These are phyloP conservation scores for Solanum chacoense DNA, from an alignment of 305 asterid species.

Conservation along the genomic window DNA sequence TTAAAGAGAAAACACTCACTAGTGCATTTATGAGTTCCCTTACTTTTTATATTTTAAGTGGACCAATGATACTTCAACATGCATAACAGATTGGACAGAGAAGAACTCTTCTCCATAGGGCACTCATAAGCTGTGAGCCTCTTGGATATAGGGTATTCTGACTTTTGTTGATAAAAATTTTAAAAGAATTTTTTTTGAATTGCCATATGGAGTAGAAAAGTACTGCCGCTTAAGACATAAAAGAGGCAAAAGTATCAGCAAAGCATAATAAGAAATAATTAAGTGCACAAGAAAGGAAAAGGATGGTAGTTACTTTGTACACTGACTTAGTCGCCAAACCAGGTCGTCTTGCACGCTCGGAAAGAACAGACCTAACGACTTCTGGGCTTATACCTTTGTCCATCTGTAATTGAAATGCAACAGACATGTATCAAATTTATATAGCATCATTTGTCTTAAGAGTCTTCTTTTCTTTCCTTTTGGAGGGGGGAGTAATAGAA, in stretches of 20 bases:
- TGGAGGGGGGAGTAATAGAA: background rate
- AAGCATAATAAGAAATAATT: background rate
- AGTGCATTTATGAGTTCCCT: background rate
- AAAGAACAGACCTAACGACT: conserved; percentile 78
- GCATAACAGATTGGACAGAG: background rate
- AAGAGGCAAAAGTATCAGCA: background rate
- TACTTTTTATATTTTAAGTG: background rate
- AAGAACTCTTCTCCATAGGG: background rate
- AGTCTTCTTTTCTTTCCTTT: background rate
- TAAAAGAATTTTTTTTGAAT: background rate
- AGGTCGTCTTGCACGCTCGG: conserved; percentile 78
- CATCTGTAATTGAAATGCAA: conserved; percentile 36
- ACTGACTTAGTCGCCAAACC: conserved; percentile 73
- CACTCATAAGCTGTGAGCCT: background rate
- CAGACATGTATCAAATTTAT: background rate
- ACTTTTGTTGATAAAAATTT: background rate
- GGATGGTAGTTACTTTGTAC: conserved; percentile 35
- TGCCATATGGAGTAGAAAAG: background rate
- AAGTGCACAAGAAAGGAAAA: background rate
- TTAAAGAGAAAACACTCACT: background rate
- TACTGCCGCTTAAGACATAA: background rate
- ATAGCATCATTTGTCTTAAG: background rate
- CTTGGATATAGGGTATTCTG: background rate
- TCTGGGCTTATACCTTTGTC: conserved; percentile 83
- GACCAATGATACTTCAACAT: background rate